Conservation (phyloP, 2,329 filamentous ascomycete species). For the Paraphoma chrysanthemicola region DNA sequence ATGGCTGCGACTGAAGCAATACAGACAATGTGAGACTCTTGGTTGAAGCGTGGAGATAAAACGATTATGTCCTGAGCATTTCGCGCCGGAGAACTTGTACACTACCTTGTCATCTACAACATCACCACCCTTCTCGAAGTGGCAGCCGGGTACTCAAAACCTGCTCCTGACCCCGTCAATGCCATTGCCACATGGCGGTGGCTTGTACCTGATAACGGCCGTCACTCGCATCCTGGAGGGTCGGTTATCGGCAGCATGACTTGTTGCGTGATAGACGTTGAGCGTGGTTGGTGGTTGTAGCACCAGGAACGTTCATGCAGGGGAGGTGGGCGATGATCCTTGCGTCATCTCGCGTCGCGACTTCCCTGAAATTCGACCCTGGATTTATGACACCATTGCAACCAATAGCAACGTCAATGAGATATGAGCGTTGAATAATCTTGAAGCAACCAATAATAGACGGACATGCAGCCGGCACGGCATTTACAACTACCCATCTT, state of each 20-base stretch:
- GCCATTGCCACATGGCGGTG: constrained; percentile 3
- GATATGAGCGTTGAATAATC: too few relatives aligned
- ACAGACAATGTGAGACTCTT: too few relatives aligned
- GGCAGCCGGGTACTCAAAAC: constrained; percentile 23
- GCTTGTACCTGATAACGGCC: background rate
- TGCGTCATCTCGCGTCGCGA: constrained; percentile 12
- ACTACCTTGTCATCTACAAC: background rate
- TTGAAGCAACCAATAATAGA: too few relatives aligned
- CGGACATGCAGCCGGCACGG: too few relatives aligned
- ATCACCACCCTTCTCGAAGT: background rate
- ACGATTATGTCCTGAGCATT: background rate
- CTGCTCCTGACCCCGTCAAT: constrained; percentile 19
- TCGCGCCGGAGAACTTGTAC: background rate
- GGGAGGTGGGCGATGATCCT: constrained; percentile 9
- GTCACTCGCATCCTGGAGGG: background rate
- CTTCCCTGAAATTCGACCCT: background rate
- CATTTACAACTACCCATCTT: too few relatives aligned
- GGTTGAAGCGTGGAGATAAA: background rate
- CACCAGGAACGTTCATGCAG: constrained; percentile 2
- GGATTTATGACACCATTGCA: background rate
- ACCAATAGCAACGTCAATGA: background rate
- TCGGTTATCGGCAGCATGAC: constrained; percentile 4
- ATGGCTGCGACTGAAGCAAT: too few relatives aligned
- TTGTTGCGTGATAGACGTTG: constrained; percentile 11
- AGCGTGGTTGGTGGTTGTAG: constrained; percentile 3